Base-by-base conservation (phyloP, 1,139 yeast genomes). In the Taphrina sp. region DNA sequence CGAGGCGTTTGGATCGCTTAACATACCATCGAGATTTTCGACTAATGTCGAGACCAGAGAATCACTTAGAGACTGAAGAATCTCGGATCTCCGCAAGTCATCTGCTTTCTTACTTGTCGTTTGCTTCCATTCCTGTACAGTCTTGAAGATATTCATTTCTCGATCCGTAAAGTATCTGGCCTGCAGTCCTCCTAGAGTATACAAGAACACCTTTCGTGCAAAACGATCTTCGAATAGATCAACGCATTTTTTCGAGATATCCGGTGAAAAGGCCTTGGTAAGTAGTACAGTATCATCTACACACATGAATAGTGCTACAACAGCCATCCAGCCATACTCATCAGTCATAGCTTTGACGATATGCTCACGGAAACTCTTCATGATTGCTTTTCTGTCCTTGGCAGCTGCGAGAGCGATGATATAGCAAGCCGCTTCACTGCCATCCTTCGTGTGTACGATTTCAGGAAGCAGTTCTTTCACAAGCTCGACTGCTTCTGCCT, bases 251-350 rank as follows among this genome's bases (percentile, higher is more conserved):
- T 78, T 74, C 63, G 80, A 76, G 56, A 81, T 75, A 59, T 82
- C 85, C 36, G 77, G 73, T 36, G 76, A 73, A 67, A 90, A 85
- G 0, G 94, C 78, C 69, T 87, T 89, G 67, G 77, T 76, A 47
- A 88, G 78, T 64, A 88, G 75, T 51, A 85, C 94, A 3, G 97
- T 89, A 74, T 92, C 98, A 74, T 92, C 98, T 54, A 90, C 95
- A 24, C 94, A 82, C 79, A 85, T 77, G 71, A 87, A 83, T 45
- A 88, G 73, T 8, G 94, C 79, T 63, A 82, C 85, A 61, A 90
- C 77, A 5, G 89, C 96, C 56, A 78, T 66, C 70, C 87, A 85
- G 66, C 98, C 98, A 67, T 79, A 78, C 70, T 90, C 96, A 67
- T 92, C 92, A 61, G 80, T 79, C 59, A 88, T 82, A 68, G 90